These are phyloP conservation scores for Naganishia randhawae DNA, from an alignment of 768 basidiomycete genomes.

Conservation along the genomic window DNA sequence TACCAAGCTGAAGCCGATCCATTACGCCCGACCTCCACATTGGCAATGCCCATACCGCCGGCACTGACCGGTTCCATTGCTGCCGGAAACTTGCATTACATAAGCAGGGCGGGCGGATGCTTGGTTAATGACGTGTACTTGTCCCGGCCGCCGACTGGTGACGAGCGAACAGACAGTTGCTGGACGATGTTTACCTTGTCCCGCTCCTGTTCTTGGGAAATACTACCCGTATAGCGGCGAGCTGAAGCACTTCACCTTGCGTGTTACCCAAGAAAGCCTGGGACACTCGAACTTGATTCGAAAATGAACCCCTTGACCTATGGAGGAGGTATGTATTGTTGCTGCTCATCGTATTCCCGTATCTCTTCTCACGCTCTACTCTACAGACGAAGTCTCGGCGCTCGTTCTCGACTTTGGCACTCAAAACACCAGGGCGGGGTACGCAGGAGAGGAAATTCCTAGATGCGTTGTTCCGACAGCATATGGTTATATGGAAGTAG, in stretches of 20 bases:
- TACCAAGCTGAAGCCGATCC: background rate
- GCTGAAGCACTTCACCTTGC: no score
- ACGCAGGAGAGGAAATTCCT: conserved; percentile 94
- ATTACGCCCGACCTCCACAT: conserved; percentile 3
- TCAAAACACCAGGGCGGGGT: conserved; percentile 84
- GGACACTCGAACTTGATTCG: no score
- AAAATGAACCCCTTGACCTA: conserved; percentile 35
- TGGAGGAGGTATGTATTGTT: conserved; percentile 49
- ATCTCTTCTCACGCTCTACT: background rate
- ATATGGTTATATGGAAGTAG: conserved; percentile 68
- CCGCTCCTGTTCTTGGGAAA: background rate
- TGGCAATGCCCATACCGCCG: no score
- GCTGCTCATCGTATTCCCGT: background rate
- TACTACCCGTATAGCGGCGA: no score
- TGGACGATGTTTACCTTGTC: conserved; percentile 14
- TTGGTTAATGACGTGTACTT: no score
- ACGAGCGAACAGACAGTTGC: no score
- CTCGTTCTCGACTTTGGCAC: conserved; percentile 92
- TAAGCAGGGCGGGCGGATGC: no score
- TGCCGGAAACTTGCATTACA: no score
- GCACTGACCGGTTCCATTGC: no score
- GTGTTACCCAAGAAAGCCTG: no score
- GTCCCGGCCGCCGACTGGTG: no score
- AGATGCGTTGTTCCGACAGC: conserved; percentile 84
- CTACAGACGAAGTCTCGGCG: conserved; percentile 89